Conservation (phyloP, 208 protist genomes). For the Crithidia mellificae region DNA sequence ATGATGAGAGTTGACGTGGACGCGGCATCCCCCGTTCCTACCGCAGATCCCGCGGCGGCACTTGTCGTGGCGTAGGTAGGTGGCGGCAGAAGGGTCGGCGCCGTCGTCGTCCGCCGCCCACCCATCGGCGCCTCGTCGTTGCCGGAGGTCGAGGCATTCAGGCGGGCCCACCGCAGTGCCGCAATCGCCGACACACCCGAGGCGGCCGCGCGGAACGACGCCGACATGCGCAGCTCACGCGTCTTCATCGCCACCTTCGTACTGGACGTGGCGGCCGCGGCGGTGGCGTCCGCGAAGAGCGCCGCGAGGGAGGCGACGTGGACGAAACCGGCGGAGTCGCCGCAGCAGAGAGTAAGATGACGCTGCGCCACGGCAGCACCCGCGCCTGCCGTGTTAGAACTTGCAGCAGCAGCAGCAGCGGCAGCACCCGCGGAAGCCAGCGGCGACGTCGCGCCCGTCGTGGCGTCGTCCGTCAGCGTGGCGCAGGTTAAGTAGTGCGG, state of each 20-base stretch:
- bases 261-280: neutral
- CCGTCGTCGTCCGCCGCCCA: neutral
- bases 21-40: too few relatives aligned
- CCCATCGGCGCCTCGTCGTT: neutral
- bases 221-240: constrained; percentile 15
- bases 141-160: neutral
- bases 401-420: neutral
- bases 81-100: neutral
- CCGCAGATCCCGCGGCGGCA: neutral
- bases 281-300: constrained; percentile 17
- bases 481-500: constrained; percentile 32
- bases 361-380: too few relatives aligned
- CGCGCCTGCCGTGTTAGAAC: too few relatives aligned
- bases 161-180: neutral
- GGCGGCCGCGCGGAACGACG: constrained; percentile 30
- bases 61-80: neutral
- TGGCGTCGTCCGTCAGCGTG: constrained; percentile 2
- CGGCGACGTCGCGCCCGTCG: neutral
- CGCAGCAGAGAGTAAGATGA: constrained; percentile 20
- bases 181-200: constrained; percentile 25
- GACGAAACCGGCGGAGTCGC: constrained; percentile 32
- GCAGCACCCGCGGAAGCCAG: neutral
- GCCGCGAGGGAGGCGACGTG: constrained; percentile 17
- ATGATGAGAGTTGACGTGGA: constrained; percentile 21
- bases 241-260: neutral